These are phyloP conservation scores for Rauvolfia tetraphylla DNA, from an alignment of 257 asterid genomes.

Conservation along the genomic window DNA sequence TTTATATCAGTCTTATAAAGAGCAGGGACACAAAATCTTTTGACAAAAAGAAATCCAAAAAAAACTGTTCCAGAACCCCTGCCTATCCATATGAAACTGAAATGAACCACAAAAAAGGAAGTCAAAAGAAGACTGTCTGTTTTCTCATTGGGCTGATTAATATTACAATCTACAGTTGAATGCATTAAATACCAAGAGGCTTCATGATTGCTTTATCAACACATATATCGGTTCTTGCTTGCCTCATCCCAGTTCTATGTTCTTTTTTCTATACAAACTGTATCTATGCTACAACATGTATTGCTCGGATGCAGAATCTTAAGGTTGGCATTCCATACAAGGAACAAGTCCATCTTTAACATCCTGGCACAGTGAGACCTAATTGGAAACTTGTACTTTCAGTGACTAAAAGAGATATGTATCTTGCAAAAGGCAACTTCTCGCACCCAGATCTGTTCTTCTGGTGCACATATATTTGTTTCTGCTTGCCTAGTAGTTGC, in stretches of 20 bases:
- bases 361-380: background rate
- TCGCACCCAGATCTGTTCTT: background rate
- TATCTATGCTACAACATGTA: too few relatives aligned
- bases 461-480: too few relatives aligned
- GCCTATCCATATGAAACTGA: background rate
- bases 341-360: background rate
- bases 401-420: background rate
- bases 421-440: background rate
- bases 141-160: background rate
- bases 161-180: background rate
- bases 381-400: background rate
- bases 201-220: background rate
- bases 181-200: background rate
- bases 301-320: background rate
- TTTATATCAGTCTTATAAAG: background rate
- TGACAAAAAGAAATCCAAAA: background rate
- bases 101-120: background rate
- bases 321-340: background rate
- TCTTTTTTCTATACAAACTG: background rate
- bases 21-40: background rate
- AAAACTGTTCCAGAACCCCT: background rate
- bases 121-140: background rate
- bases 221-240: background rate
- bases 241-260: background rate
- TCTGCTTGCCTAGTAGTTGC: too few relatives aligned